A percentile compares a stretch with the other conserved stretches of the same genome.
phyloP scores from a whole-genome alignment of 148 eudicot species.

The Rhododendron ferrugineum region DNA sequence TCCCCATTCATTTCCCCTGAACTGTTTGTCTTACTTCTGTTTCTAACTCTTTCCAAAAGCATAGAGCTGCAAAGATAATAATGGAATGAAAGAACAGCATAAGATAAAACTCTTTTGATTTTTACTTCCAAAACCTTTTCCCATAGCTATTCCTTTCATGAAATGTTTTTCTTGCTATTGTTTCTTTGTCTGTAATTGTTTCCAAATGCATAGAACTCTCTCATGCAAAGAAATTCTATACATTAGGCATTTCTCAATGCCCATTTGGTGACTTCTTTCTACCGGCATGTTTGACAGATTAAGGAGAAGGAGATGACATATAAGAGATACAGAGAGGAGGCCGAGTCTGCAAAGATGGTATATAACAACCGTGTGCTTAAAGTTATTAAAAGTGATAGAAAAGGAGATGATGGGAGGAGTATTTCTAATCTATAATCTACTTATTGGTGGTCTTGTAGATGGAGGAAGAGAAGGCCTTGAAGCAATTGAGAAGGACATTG shows the following conservation, averaged over 20 bases:
- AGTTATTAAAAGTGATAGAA: not conserved
- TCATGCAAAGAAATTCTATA: not conserved
- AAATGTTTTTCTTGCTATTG: not conserved
- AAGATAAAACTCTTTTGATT: not conserved
- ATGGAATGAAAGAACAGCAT: not conserved
- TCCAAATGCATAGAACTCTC: not conserved
- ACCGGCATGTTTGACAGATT: slow-evolving; percentile 27
- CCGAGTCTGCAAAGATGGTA: slow-evolving; percentile 85
- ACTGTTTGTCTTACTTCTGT: not conserved
- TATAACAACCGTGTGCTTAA: not conserved
- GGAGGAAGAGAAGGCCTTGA: slow-evolving; percentile 97
- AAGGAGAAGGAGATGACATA: slow-evolving; percentile 83
- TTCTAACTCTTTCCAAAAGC: not conserved
- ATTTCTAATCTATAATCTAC: not conserved
- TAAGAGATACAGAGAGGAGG: slow-evolving; percentile 89
- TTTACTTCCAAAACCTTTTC: not conserved
- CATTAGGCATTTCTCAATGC: not conserved
- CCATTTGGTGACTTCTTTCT: not conserved
- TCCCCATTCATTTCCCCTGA: not conserved
- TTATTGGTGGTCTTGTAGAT: slow-evolving; percentile 34
- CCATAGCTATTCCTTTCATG: not conserved
- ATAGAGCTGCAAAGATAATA: not conserved
- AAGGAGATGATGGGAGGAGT: not conserved
- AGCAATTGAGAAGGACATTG: slow-evolving; percentile 80
- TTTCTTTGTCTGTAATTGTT: not conserved